phyloP scores from a whole-genome alignment of 2,329 filamentous ascomycete genomes.

The Ophiosphaerella narmari region DNA sequence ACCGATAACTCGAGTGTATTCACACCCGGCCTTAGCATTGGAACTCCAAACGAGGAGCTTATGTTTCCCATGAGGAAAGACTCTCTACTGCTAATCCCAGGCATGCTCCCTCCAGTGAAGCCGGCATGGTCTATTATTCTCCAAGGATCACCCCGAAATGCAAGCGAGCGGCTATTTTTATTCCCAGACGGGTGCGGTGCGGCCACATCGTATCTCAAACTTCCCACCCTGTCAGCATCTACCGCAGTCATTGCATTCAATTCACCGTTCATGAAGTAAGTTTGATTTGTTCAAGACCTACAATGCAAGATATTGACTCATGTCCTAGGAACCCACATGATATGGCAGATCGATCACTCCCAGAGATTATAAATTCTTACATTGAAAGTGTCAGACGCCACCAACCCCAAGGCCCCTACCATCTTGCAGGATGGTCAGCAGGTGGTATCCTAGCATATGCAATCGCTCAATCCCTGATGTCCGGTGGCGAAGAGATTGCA shows the following conservation, averaged over 20 bases:
- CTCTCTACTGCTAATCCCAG: neutral
- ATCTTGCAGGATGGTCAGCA: slow-evolving; percentile 46
- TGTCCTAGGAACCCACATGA: slow-evolving; percentile 27
- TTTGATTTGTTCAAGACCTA: slow-evolving; percentile 7
- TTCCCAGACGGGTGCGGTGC: slow-evolving; percentile 58
- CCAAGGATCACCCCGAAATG: slow-evolving; percentile 52
- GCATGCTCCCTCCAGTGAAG: slow-evolving; percentile 1
- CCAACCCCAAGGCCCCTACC: slow-evolving; percentile 46
- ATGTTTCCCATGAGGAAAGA: slow-evolving; percentile 9
- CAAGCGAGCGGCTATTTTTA: slow-evolving; percentile 44
- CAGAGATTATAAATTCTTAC: slow-evolving; percentile 45
- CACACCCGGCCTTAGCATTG: slow-evolving; percentile 24
- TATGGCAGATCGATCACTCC: slow-evolving; percentile 31
- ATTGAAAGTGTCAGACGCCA: slow-evolving; percentile 51
- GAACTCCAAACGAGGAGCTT: slow-evolving; percentile 1
- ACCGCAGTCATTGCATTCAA: slow-evolving; percentile 59
- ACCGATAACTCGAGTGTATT: slow-evolving; percentile 44
- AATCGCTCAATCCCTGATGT: slow-evolving; percentile 23
- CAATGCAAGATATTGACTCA: slow-evolving; percentile 8
- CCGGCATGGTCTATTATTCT: slow-evolving; percentile 41
- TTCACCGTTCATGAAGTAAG: slow-evolving; percentile 44
- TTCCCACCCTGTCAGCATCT: slow-evolving; percentile 26
- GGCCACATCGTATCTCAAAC: slow-evolving; percentile 47
- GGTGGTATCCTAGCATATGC: slow-evolving; percentile 47
- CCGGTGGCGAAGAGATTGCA: slow-evolving; percentile 23